Conservation (phyloP, 192 early-diverging fungal genomes). For the Lobulomyces angularis region DNA sequence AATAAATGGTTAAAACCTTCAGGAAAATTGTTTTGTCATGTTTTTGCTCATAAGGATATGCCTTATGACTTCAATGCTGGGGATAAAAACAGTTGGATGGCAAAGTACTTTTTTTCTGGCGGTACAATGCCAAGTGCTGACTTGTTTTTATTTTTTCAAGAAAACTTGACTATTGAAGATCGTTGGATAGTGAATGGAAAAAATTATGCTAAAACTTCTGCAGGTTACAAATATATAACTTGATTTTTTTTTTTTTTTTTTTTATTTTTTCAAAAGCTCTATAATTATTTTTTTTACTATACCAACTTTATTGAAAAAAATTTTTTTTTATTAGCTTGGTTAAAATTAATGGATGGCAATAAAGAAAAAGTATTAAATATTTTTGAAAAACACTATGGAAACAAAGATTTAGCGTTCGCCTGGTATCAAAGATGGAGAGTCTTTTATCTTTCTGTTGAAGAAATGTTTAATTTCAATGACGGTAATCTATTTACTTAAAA, state of each 20-base stretch:
- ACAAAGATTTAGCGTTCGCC: conserved; percentile 14
- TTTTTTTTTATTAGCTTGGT: too few relatives aligned
- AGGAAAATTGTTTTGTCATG: conserved; percentile 52
- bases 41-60: conserved; percentile 36
- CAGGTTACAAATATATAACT: too few relatives aligned
- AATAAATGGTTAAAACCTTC: conserved; percentile 40
- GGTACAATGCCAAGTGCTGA: conserved; percentile 37
- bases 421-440: conserved; percentile 56
- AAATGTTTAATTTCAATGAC: conserved; percentile 38
- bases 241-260: too few relatives aligned
- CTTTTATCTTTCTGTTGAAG: conserved; percentile 44
- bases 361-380: conserved; percentile 21
- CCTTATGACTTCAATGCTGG: conserved; percentile 48
- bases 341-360: conserved; percentile 32
- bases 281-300: too few relatives aligned
- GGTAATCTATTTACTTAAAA: too few relatives aligned
- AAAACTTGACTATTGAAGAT: conserved; percentile 35
- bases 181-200: conserved; percentile 46
- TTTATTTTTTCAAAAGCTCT: too few relatives aligned
- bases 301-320: too few relatives aligned
- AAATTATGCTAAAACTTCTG: conserved; percentile 27
- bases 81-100: conserved; percentile 43
- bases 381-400: conserved; percentile 34
- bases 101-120: conserved; percentile 54
- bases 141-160: conserved; percentile 48